Evolutionary conservation across 306 rosid species (phyloP).

Genomic region (Luffa acutangula): DNA sequence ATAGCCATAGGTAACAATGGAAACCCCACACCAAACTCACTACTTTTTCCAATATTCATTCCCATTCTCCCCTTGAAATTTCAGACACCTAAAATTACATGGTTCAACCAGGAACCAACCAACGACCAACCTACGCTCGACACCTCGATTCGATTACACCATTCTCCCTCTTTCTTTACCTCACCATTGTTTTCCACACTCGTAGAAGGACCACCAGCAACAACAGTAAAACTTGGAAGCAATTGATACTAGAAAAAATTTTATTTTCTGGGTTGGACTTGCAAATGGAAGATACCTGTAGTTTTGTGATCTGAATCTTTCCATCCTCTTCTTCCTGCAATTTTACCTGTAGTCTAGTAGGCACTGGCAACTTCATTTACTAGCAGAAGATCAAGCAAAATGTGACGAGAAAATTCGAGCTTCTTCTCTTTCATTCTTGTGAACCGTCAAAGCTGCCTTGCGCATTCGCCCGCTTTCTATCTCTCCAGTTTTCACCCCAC

Average conservation of each 20-base stretch:
- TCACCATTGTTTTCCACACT: constrained; percentile 17
- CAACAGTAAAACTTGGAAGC: constrained; percentile 29
- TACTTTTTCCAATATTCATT: constrained; percentile 17
- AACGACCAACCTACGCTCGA: not conserved
- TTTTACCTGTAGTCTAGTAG: constrained; percentile 2
- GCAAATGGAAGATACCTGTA: constrained; percentile 31
- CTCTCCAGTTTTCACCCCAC: constrained; percentile 99
- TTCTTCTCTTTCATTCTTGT: constrained; percentile 38
- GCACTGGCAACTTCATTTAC: constrained; percentile 13
- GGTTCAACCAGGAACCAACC: not conserved
- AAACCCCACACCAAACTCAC: constrained; percentile 59
- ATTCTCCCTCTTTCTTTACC: not conserved
- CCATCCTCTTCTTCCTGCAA: constrained; percentile 17
- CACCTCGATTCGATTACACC: constrained; percentile 3
- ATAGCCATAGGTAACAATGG: constrained; percentile 26
- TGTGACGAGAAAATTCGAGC: not conserved
- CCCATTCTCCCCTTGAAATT: not conserved
- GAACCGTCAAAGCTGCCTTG: constrained; percentile 87
- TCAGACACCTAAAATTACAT: constrained; percentile 6
- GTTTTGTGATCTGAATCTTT: not conserved
- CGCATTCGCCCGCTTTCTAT: constrained; percentile 63
- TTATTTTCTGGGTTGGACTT: constrained; percentile 22
- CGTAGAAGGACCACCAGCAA: constrained; percentile 31
- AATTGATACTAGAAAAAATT: constrained; percentile 18
- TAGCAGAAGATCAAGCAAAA: constrained; percentile 2